Evolutionary conservation across 768 basidiomycete genomes (phyloP).

Genomic region (Tephrocybe sp.): DNA sequence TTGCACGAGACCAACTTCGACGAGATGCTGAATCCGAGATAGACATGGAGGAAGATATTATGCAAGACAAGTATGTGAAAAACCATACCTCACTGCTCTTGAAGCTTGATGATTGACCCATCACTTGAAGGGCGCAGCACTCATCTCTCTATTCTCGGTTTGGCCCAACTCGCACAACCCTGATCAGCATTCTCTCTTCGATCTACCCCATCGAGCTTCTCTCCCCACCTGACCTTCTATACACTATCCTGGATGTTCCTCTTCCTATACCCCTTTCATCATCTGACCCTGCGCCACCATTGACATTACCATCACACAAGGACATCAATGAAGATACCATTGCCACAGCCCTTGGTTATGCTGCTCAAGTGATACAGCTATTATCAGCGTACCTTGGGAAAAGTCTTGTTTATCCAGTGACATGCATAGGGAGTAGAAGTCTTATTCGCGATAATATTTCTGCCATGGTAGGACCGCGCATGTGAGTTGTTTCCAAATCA

Average conservation of each 20-base stretch:
- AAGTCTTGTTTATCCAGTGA: slow-evolving; percentile 82
- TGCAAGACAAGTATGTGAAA: slow-evolving; percentile 34
- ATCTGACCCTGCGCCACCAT: slow-evolving; percentile 82
- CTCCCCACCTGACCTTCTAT: slow-evolving; percentile 83
- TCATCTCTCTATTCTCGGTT: slow-evolving; percentile 47
- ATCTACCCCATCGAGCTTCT: slow-evolving; percentile 91
- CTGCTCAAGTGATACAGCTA: slow-evolving; percentile 81
- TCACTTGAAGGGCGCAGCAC: slow-evolving; percentile 48
- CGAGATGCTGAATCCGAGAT: slow-evolving; percentile 25
- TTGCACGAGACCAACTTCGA: slow-evolving; percentile 39
- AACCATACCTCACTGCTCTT: not conserved
- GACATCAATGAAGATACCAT: slow-evolving; percentile 82
- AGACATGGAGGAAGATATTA: slow-evolving; percentile 30
- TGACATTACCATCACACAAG: slow-evolving; percentile 59
- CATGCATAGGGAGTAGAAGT: slow-evolving; percentile 87
- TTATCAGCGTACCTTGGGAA: slow-evolving; percentile 78
- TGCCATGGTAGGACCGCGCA: slow-evolving; percentile 91
- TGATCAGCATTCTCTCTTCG: slow-evolving; percentile 66
- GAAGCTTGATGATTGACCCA: slow-evolving; percentile 14
- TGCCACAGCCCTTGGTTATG: slow-evolving; percentile 88
- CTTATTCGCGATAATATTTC: slow-evolving; percentile 90
- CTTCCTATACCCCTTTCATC: slow-evolving; percentile 79
- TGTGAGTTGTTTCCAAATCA: slow-evolving; percentile 50
- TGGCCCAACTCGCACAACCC: slow-evolving; percentile 52
- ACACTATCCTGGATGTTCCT: slow-evolving; percentile 83